Base-by-base conservation (phyloP, 1,139 yeast genomes). In the Lodderomyces elongisporus region DNA sequence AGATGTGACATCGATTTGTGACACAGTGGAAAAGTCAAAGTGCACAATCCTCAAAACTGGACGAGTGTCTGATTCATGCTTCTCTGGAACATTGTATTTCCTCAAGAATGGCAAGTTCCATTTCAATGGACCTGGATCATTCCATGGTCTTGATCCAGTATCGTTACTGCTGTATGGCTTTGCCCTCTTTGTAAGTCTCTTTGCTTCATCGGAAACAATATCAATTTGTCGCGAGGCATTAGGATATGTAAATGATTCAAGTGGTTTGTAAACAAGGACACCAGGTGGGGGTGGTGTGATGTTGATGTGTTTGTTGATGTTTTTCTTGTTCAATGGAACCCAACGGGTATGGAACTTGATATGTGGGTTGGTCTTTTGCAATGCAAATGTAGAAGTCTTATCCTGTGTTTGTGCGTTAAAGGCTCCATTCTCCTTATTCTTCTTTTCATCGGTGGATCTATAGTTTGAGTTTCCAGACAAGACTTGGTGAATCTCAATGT, bases 271-370 rank as follows among this genome's bases (percentile, higher is more conserved):
- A 4, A 88, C 95, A 39, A 88, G 50, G 12, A 88, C 89, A 16
- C 96, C 96, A 2, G 91, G 88, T 24, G 96, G 96, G 14, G 97
- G 95, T 3, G 88, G 83, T 22, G 56, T 56, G 6, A 89, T 75
- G 2, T 61, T 52, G 18, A 87, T 60, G 17, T 70, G 73, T 3
- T 71, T 61, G 53, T 88, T 85, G 40, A 85, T 53, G 45, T 69
- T 67, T 22, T 62, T 60, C 38, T 75, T 71, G 30, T 73, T 63
- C 36, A 82, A 61, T 20, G 96, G 95, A 26, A 88, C 87, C 96
- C 96, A 88, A 51, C 70, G 73, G 14, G 82, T 74, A 41, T 78
- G 82, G 50, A 77, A 79, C 37, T 52, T 62, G 17, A 68, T 42
- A 21, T 52, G 45, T 5, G 69, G 67, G 57, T 52, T 25, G 47